Percentiles rank a stretch among this genome's conserved stretches.
Conservation (phyloP, 2,329 filamentous ascomycete species). For the Pestalotiopsis sp. region DNA sequence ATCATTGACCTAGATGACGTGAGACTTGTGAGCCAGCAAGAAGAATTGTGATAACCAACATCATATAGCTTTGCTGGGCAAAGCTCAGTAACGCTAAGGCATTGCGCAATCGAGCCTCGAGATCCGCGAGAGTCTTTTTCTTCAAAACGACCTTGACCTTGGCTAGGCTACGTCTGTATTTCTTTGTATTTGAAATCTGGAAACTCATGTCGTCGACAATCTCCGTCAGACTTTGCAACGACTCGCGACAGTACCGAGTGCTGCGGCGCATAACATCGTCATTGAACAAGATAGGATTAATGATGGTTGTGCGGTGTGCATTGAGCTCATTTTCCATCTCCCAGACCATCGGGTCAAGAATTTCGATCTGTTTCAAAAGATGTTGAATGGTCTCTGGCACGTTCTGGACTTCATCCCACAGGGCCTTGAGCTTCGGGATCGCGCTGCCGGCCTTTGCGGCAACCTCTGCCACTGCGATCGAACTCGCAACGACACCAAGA, state of each 20-base stretch:
- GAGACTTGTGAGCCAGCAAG: neutral
- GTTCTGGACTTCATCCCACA: constrained; percentile 12
- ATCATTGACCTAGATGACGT: neutral
- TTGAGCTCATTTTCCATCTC: constrained; percentile 11
- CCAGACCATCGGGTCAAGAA: neutral
- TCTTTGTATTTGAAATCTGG: neutral
- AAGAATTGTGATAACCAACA: neutral
- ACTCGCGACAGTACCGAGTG: neutral
- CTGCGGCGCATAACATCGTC: neutral
- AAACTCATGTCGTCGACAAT: neutral
- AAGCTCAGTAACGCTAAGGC: neutral
- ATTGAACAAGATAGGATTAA: neutral
- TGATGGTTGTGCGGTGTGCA: neutral
- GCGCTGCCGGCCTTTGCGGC: constrained; percentile 1
- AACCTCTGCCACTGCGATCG: constrained; percentile 8
- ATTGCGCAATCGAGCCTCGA: neutral
- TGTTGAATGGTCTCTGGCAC: constrained; percentile 6
- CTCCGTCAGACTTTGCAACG: neutral
- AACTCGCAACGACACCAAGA: constrained; percentile 8
- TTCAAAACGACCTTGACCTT: neutral
- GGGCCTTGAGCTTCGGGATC: neutral
- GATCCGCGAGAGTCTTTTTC: neutral
- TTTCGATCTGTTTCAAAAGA: constrained; percentile 10
- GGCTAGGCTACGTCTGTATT: neutral
- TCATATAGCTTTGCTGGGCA: neutral